Conservation (phyloP, 805 yeast species). For the Lipomyces lipofer region DNA sequence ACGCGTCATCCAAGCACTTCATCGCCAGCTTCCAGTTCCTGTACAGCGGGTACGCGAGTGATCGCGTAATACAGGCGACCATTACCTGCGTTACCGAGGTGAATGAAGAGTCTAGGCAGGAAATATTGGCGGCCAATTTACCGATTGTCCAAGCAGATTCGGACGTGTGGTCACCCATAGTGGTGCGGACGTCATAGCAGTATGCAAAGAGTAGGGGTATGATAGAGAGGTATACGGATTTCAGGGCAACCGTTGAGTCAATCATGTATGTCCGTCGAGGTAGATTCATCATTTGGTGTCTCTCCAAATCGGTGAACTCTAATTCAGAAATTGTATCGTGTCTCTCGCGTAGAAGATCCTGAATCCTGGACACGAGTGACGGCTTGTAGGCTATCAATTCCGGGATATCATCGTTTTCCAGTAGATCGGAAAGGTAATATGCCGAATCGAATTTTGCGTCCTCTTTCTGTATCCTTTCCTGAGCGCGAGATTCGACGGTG, state of each 20-base stretch:
- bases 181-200: constrained; percentile 73
- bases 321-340: constrained; percentile 35
- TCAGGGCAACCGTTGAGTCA: constrained; percentile 44
- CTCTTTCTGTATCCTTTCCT: constrained; percentile 67
- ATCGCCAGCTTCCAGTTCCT: constrained; percentile 62
- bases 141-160: constrained; percentile 97
- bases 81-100: constrained; percentile 54
- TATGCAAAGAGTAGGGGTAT: constrained; percentile 70
- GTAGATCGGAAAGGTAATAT: constrained; percentile 80
- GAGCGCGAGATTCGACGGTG: constrained; percentile 56
- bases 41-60: constrained; percentile 77
- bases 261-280: constrained; percentile 65
- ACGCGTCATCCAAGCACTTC: constrained; percentile 75
- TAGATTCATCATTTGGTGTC: constrained; percentile 64
- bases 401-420: constrained; percentile 53
- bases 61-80: constrained; percentile 65
- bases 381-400: constrained; percentile 50
- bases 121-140: constrained; percentile 73
- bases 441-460: constrained; percentile 80
- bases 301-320: constrained; percentile 60
- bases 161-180: constrained; percentile 66
- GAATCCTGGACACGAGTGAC: neutral
- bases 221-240: constrained; percentile 62
- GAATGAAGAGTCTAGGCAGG: constrained; percentile 59
- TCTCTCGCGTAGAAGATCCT: constrained; percentile 8